Base-by-base conservation (phyloP, 768 basidiomycete species). In the Hebeloma cylindrosporum region DNA sequence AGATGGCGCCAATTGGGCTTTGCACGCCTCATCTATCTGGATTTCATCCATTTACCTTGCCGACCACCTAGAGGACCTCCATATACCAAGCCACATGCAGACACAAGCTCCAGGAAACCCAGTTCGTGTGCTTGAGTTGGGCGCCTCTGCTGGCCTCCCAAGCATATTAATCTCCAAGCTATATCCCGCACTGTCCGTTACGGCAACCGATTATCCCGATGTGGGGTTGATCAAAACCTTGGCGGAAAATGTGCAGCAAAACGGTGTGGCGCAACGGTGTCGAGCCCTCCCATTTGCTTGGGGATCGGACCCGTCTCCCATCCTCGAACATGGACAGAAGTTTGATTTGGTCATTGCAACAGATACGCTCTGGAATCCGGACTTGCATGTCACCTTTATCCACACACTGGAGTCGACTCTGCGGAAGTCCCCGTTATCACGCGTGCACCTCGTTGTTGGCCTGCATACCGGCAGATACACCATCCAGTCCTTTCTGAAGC, bases 11-110 rank as follows among this genome's bases (percentile, higher is more conserved):
- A 87, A 89, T 56, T 90, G 88, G 88, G 70, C 77, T 1, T 62
- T 90, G 2, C 87, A 91, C 46, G 88, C 88, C 1, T 82, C 84
- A 17, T 83, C 84, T 11, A 79, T 90, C 56, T 91, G 86, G 88
- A 65, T 72, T 5, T 74, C 88, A 4, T 78, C 87, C 11, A 62
- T 78, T 31, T 85, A 79, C 64, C 61, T 88, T 32, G 82, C 83
- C 34, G 79, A 87, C 59, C 79, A 87, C 50, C 43, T 88, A 23
- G 61, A 71, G 20, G 72, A 75, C 25, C 57, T 85, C 3, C 52
- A 58, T 28, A 57, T 82, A 11, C 60, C 68, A 32, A 29, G 47
- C 5, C 60, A 60, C 52, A 26, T 62, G 14, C 39, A 59, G 6
- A 35, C 52, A 5, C 43, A 46, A 16, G 5, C 50, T 32, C 16